Evolutionary conservation across 495 filamentous ascomycete genomes (phyloP), one percentile per base, ranked within the genome.

Genomic region (Parachaetomium inaequale): DNA sequence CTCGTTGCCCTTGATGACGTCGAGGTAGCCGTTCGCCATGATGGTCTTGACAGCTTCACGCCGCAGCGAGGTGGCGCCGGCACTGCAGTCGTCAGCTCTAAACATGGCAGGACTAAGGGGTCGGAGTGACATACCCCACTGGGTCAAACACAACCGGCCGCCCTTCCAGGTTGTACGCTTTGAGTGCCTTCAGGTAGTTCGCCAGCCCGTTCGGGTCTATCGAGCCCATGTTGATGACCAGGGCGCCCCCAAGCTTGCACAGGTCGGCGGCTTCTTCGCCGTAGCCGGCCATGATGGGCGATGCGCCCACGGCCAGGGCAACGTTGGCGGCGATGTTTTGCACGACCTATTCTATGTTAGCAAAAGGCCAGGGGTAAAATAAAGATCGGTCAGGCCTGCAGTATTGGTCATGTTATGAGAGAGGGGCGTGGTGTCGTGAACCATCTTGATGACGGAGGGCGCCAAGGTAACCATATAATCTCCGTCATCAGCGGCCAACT

Each of bases 371-470:
- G 25, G 2, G 2, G 10, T n/a, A 7, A n/a, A 0, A 29, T 8
- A 15, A 43, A 7, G 2, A 52, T 15, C 3, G 2, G 36, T 19
- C 4, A 42, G 23, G 17, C 53, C 14, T 61, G 71, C 82, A 56
- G 90, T 79, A 72, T 97, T 97, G 47, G 95, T 97, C 88, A 98
- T 97, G 72, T 96, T 96, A 75, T 97, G 94, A 10, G 88, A 91
- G 11, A 98, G 79, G 0, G 94, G 93, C 49, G 84, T 87, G 17
- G 71, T 77, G 12, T 75, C 65, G 0, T 81, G 79, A 51, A 96
- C 78, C 21, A 79, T 80, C 52, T 74, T 80, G 32, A 93, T 76
- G 23, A 92, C 72, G 3, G 71, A 68, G 0, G 86, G 84, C 3
- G 86, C 80, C 14, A 82, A 74, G 1, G 71, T 62, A 12, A 74